Evolutionary conservation across 2,329 filamentous ascomycete genomes (phyloP).

Genomic region (Fusarium floridanum): DNA sequence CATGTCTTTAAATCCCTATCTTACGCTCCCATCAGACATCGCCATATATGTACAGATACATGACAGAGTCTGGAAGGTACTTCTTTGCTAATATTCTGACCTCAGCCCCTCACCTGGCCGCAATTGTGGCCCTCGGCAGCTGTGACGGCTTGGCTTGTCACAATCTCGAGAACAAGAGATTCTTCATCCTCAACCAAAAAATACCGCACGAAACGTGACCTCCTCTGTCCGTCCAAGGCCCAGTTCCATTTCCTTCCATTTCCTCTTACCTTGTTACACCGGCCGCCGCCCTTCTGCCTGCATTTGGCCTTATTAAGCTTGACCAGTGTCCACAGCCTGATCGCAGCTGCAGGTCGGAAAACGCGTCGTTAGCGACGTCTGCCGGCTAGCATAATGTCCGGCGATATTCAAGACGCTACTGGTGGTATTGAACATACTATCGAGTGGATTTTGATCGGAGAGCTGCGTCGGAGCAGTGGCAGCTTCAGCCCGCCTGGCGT

Average conservation of each 20-base stretch:
- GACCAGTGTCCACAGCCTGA: neutral
- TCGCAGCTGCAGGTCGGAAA: neutral
- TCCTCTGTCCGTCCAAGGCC: neutral
- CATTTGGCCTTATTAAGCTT: neutral
- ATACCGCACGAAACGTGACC: no score
- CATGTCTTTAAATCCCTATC: neutral
- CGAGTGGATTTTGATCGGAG: neutral
- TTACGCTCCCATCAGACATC: neutral
- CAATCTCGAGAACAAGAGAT: neutral
- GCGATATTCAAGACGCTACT: no score
- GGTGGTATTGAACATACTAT: neutral
- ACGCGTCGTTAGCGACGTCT: no score
- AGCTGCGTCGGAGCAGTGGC: neutral
- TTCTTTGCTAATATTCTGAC: neutral
- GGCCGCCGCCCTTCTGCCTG: no score
- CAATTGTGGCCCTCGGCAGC: neutral
- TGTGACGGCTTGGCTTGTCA: neutral
- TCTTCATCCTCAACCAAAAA: no score
- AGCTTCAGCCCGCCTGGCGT: neutral
- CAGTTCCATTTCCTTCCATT: no score
- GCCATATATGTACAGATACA: neutral
- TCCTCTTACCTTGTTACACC: no score
- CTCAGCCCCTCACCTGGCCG: neutral
- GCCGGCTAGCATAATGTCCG: no score
- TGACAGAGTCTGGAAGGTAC: neutral